Evolutionary conservation across 2,329 filamentous ascomycete species (phyloP).

Genomic region (Colletotrichum sojae): DNA sequence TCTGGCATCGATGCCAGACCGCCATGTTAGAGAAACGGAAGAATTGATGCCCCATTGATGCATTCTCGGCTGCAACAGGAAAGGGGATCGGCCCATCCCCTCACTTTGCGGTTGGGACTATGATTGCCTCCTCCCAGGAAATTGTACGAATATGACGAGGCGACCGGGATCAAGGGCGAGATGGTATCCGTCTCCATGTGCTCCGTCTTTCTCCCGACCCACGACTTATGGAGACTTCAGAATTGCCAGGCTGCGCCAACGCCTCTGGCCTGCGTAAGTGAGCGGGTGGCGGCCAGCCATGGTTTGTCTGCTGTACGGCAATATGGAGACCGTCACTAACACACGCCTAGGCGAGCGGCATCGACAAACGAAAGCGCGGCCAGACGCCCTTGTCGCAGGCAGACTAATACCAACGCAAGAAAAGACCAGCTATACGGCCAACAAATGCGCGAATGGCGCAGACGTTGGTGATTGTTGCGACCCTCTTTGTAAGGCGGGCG

Average conservation of each 20-base stretch:
- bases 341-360: slow-evolving; percentile 25
- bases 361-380: slow-evolving; percentile 25
- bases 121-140: slow-evolving; percentile 5
- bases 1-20: neutral
- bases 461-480: slow-evolving; percentile 10
- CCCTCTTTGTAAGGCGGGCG: slow-evolving; percentile 12
- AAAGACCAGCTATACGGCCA: slow-evolving; percentile 13
- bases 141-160: slow-evolving; percentile 16
- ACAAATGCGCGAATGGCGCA: slow-evolving; percentile 6
- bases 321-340: slow-evolving; percentile 18
- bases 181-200: neutral
- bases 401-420: slow-evolving; percentile 8
- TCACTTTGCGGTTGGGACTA: slow-evolving; percentile 15
- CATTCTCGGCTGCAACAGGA: slow-evolving; percentile 14
- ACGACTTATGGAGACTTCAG: slow-evolving; percentile 7
- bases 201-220: neutral
- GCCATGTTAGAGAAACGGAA: neutral
- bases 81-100: slow-evolving; percentile 25
- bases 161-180: slow-evolving; percentile 19
- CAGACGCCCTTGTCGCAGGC: slow-evolving; percentile 27
- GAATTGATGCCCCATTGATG: neutral
- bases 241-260: slow-evolving; percentile 17
- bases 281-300: slow-evolving; percentile 23
- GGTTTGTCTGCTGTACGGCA: slow-evolving; percentile 5
- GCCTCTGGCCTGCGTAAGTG: slow-evolving; percentile 13